A percentile compares a stretch with the other conserved stretches of the same genome.
Evolutionary conservation across 1,139 yeast genomes (phyloP).

Genomic region (Zygosaccharomyces pseudobailii): DNA sequence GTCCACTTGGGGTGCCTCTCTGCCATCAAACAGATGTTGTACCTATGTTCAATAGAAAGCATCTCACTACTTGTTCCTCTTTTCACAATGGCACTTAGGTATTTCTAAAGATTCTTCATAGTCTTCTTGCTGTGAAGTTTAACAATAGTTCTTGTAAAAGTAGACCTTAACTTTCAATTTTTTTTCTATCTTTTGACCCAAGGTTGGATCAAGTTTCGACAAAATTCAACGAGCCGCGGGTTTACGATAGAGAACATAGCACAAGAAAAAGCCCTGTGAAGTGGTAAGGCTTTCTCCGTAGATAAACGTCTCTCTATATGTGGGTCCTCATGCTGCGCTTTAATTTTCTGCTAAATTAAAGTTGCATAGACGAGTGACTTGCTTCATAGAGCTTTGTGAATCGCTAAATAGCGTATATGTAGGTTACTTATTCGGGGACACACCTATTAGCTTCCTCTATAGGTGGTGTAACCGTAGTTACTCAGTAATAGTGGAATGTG

Average conservation of each 20-base stretch:
- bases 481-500: slow-evolving; percentile 82
- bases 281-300: background rate
- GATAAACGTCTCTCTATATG: no score
- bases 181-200: slow-evolving; percentile 2
- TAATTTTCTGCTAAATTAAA: no score
- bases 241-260: background rate
- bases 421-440: background rate
- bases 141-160: background rate
- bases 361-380: no score
- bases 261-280: background rate
- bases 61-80: slow-evolving; percentile 7
- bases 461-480: slow-evolving; percentile 81
- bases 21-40: slow-evolving; percentile 62
- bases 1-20: slow-evolving; percentile 65
- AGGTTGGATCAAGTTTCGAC: background rate
- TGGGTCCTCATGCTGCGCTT: no score
- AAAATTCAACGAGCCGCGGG: background rate
- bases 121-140: background rate
- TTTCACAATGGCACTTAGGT: background rate
- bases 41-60: slow-evolving; percentile 50
- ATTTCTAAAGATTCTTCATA: background rate
- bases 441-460: slow-evolving; percentile 60
- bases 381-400: background rate
- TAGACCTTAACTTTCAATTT: background rate
- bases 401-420: background rate